phyloP scores from a whole-genome alignment of 805 yeast species.

The Candida sanyiensis region DNA sequence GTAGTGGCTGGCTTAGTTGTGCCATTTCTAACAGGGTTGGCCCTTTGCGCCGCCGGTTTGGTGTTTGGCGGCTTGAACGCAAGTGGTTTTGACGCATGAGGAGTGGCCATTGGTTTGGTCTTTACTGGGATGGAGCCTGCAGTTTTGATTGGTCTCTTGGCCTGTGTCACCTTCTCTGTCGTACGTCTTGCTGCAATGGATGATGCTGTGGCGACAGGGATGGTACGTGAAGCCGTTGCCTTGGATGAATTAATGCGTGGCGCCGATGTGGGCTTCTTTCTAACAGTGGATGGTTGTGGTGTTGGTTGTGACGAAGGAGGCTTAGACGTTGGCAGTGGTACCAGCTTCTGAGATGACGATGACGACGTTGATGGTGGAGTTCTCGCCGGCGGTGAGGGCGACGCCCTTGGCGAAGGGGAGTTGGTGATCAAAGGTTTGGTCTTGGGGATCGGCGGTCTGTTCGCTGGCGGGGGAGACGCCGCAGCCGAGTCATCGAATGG shows the following conservation, averaged over 20 bases:
- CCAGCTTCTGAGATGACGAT: slow-evolving; percentile 3
- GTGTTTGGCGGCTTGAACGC: not conserved
- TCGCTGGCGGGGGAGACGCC: not conserved
- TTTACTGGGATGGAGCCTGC: slow-evolving; percentile 2
- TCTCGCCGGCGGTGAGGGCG: not conserved
- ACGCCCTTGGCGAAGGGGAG: slow-evolving; percentile 8
- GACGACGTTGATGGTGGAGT: slow-evolving; percentile 1
- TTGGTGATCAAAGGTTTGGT: slow-evolving; percentile 5
- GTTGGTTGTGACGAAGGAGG: slow-evolving; percentile 2
- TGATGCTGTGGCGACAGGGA: slow-evolving; percentile 8
- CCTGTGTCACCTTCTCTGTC: not conserved
- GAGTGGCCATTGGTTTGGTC: not conserved
- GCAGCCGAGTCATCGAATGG: slow-evolving; percentile 1
- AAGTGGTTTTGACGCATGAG: too few relatives aligned
- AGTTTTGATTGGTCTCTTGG: slow-evolving; percentile 5
- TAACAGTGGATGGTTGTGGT: not conserved
- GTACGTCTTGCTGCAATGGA: slow-evolving; percentile 5
- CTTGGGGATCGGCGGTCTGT: slow-evolving; percentile 10
- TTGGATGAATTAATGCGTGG: too few relatives aligned
- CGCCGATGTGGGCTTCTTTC: slow-evolving; percentile 7
- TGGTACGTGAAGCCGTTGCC: slow-evolving; percentile 6
- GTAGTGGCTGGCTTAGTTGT: slow-evolving; percentile 2
- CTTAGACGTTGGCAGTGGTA: not conserved
- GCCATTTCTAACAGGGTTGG: not conserved
- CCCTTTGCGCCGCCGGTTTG: not conserved